A percentile compares a stretch with the other conserved stretches of the same genome.
Conservation (phyloP, 176 grass and related monocot species). For the Triticum dicoccoides region DNA sequence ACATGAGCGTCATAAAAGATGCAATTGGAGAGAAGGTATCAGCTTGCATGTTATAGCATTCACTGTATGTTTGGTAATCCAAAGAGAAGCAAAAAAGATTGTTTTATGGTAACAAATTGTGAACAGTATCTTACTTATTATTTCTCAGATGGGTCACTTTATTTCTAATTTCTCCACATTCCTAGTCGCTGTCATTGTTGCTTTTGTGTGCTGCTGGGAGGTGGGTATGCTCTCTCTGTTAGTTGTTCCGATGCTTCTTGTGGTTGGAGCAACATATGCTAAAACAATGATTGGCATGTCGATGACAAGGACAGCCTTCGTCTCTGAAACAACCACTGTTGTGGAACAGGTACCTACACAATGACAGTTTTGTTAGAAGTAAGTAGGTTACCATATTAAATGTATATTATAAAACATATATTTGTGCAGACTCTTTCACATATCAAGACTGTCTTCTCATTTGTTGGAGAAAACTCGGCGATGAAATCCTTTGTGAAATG, state of each 20-base stretch:
- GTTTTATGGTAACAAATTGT: background rate
- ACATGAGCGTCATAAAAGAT: constrained; percentile 72
- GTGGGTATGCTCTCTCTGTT: constrained; percentile 49
- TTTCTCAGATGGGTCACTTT: constrained; percentile 59
- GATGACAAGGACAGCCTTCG: constrained; percentile 25
- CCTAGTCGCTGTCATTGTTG: constrained; percentile 43
- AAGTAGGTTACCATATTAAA: background rate
- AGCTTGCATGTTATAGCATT: constrained; percentile 2
- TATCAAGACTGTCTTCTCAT: constrained; percentile 68
- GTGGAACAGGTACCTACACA: constrained; percentile 55
- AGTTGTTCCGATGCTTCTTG: constrained; percentile 54
- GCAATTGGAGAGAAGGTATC: constrained; percentile 77
- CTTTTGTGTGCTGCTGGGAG: constrained; percentile 63
- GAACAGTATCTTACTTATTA: background rate
- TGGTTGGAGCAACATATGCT: constrained; percentile 47
- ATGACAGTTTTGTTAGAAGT: background rate
- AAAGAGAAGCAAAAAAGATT: constrained; percentile 9
- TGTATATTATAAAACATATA: background rate
- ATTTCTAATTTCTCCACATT: constrained; percentile 60
- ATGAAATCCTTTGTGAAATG: constrained; percentile 40
- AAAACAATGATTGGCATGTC: constrained; percentile 41
- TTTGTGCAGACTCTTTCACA: constrained; percentile 49
- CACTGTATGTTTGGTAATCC: background rate
- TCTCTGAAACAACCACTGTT: constrained; percentile 49
- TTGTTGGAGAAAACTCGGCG: constrained; percentile 51